phyloP scores from a whole-genome alignment of 306 rosid species.

The Astragalus glycyphyllos region DNA sequence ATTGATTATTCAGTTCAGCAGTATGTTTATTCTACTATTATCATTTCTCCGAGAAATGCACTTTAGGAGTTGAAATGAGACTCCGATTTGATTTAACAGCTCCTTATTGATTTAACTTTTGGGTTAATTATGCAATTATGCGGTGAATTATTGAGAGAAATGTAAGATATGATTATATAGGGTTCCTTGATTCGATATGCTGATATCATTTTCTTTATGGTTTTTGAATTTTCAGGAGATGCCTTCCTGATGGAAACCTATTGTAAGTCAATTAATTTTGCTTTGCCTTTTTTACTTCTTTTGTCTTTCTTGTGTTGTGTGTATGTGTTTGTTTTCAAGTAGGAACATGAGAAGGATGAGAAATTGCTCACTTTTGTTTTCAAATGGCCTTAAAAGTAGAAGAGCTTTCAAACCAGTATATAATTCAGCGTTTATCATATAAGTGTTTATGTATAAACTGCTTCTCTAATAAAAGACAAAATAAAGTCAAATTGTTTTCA shows the following conservation, averaged over 20 bases:
- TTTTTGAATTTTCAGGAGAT: constrained; percentile 71
- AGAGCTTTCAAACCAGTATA: no score
- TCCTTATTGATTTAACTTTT: not conserved
- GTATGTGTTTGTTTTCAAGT: constrained; percentile 1
- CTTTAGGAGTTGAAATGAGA: constrained; percentile 31
- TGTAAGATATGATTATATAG: not conserved
- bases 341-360: constrained; percentile 12
- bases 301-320: not conserved
- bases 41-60: not conserved
- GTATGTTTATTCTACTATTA: not conserved
- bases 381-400: not conserved
- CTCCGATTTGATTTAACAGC: constrained; percentile 25
- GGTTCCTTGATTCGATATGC: constrained; percentile 35
- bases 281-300: not conserved
- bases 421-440: no score
- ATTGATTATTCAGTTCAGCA: constrained; percentile 7
- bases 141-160: constrained; percentile 13
- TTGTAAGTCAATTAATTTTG: constrained; percentile 62
- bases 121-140: not conserved
- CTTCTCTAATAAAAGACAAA: no score
- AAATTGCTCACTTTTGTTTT: not conserved
- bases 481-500: no score
- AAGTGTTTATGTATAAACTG: no score
- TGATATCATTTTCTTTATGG: constrained; percentile 39
- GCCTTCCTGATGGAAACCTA: constrained; percentile 88